Conservation (phyloP, 768 basidiomycete species). For the Boletus eberwhitei region DNA sequence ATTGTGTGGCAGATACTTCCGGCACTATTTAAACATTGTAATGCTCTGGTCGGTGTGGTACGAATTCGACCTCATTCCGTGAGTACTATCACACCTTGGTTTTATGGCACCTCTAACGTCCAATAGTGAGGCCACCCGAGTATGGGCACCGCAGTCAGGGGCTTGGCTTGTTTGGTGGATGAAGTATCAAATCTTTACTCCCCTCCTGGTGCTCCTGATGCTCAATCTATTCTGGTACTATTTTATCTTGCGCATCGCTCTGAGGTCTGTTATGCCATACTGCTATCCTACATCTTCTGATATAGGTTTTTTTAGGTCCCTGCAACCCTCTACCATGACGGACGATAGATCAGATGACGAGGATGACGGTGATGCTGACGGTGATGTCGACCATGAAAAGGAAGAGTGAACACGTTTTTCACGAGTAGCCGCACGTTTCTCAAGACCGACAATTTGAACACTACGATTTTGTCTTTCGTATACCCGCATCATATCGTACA, state of each 20-base stretch:
- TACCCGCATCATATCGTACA: slow-evolving; percentile 7
- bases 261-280: slow-evolving; percentile 49
- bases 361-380: slow-evolving; percentile 42
- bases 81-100: slow-evolving; percentile 28
- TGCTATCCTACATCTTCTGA: slow-evolving; percentile 5
- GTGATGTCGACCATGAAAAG: slow-evolving; percentile 27
- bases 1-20: slow-evolving; percentile 67
- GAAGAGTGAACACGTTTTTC: slow-evolving; percentile 25
- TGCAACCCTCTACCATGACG: slow-evolving; percentile 43
- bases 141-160: slow-evolving; percentile 61
- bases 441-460: slow-evolving; percentile 2
- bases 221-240: slow-evolving; percentile 95
- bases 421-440: not conserved
- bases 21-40: slow-evolving; percentile 83
- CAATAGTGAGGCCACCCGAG: slow-evolving; percentile 48
- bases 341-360: slow-evolving; percentile 86
- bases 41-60: slow-evolving; percentile 88
- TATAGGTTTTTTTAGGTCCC: slow-evolving; percentile 40
- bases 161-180: slow-evolving; percentile 76
- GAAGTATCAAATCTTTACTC: slow-evolving; percentile 74
- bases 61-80: slow-evolving; percentile 77
- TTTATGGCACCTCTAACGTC: slow-evolving; percentile 1
- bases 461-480: slow-evolving; percentile 2
- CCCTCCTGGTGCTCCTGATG: slow-evolving; percentile 70
- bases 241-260: slow-evolving; percentile 74